phyloP scores from a whole-genome alignment of 2,329 filamentous ascomycete genomes.

The Apiospora kogelbergensis region DNA sequence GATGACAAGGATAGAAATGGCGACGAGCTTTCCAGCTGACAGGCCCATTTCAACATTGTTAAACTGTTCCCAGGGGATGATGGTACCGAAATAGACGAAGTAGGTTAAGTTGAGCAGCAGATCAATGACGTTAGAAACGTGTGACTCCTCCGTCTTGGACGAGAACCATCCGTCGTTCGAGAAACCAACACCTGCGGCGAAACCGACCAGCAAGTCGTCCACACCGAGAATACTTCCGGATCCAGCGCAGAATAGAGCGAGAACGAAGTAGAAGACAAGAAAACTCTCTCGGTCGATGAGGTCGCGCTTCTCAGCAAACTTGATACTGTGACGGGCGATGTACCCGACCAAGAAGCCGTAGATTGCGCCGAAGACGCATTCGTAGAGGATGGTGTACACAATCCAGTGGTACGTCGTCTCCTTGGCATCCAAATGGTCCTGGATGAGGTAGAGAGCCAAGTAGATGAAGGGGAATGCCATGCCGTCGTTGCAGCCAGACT shows the following conservation, averaged over 20 bases:
- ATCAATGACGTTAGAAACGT: conserved; percentile 99
- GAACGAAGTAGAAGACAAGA: conserved; percentile 96
- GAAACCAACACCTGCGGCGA: conserved; percentile 95
- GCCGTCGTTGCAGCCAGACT: conserved; percentile 98
- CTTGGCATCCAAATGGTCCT: conserved; percentile 68
- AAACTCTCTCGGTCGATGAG: conserved; percentile 96
- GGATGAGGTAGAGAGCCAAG: conserved; percentile 84
- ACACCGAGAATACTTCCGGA: conserved; percentile 88
- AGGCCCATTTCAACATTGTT: conserved; percentile 74
- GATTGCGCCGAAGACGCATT: conserved; percentile 89
- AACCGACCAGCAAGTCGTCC: conserved; percentile 92
- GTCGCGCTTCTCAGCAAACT: conserved; percentile 78
- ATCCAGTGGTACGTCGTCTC: conserved; percentile 84
- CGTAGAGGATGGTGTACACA: conserved; percentile 86
- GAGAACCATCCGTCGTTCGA: conserved; percentile 99
- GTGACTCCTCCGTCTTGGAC: conserved; percentile 96
- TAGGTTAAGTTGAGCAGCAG: conserved; percentile 94
- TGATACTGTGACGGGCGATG: conserved; percentile 85
- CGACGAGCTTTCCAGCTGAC: conserved; percentile 85
- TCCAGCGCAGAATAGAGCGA: conserved; percentile 93
- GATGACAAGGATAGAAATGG: conserved; percentile 90
- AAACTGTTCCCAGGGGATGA: conserved; percentile 94
- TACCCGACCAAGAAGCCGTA: conserved; percentile 90
- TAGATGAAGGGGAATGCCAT: conserved; percentile 99
- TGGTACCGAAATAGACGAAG: conserved; percentile 96